phyloP scores from a whole-genome alignment of 176 grass and related monocot species.

The Musa schizocarpa region DNA sequence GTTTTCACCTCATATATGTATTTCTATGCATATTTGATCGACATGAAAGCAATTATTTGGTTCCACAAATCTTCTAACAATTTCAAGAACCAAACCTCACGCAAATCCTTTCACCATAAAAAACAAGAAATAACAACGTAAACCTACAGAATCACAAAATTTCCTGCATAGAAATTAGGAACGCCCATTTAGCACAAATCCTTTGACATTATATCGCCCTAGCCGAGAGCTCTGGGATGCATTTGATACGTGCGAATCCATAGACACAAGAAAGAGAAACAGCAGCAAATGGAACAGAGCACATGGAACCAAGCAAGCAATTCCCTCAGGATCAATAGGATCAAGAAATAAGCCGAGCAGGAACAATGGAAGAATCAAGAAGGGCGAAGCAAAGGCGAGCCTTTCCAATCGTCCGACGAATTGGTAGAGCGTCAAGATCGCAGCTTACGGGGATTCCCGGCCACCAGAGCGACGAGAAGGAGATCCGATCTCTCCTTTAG shows the following conservation, averaged over 20 bases:
- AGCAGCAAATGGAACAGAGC: too few species aligned
- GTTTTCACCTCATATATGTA: too few species aligned
- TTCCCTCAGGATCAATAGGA: too few species aligned
- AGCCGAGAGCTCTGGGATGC: not conserved
- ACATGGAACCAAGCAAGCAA: too few species aligned
- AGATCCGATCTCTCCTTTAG: not conserved
- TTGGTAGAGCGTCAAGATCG: not conserved
- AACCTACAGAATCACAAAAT: not conserved
- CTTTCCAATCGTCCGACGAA: too few species aligned
- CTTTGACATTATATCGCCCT: not conserved
- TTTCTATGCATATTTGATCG: not conserved
- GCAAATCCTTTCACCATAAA: not conserved
- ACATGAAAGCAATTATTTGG: not conserved
- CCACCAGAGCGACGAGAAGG: too few species aligned
- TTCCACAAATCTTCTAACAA: not conserved
- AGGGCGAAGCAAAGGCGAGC: not conserved
- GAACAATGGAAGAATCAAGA: not conserved
- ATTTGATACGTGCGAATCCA: not conserved
- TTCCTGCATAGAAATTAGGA: not conserved
- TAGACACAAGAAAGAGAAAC: too few species aligned
- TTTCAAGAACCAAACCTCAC: not conserved
- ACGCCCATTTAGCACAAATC: not conserved
- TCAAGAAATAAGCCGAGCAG: not conserved
- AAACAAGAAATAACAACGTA: not conserved
- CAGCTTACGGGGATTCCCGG: not conserved